These are phyloP conservation scores for Pseudogymnoascus sp. DNA, from an alignment of 2,329 filamentous ascomycete genomes.

Conservation along the genomic window DNA sequence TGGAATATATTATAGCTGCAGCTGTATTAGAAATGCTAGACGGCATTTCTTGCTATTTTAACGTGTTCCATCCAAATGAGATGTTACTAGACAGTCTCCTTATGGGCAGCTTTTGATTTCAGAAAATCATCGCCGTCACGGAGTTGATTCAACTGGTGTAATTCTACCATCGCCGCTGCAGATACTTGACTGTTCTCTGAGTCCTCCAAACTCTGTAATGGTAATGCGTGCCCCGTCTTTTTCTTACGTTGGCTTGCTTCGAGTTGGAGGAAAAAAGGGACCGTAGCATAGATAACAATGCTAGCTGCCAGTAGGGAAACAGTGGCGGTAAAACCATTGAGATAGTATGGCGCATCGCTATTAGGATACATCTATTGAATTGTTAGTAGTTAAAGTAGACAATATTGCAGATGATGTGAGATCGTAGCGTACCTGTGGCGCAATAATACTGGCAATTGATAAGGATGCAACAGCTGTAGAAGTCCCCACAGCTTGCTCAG, in stretches of 20 bases:
- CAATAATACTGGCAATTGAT: neutral
- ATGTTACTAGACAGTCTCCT: neutral
- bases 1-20: neutral
- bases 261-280: conserved; percentile 3
- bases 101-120: neutral
- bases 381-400: neutral
- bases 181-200: conserved; percentile 13
- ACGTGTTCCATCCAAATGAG: neutral
- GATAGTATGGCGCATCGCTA: conserved; percentile 11
- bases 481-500: conserved; percentile 8
- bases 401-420: neutral
- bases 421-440: conserved; percentile 13
- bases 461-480: conserved; percentile 3
- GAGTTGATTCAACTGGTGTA: conserved; percentile 10
- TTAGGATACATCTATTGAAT: conserved; percentile 7
- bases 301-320: conserved; percentile 15
- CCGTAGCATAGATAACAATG: conserved; percentile 12
- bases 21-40: neutral
- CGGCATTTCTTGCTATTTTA: neutral
- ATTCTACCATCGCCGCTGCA: neutral
- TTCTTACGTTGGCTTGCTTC: conserved; percentile 7
- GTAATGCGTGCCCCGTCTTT: conserved; percentile 8
- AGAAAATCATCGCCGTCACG: neutral
- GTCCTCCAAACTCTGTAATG: conserved; percentile 4
- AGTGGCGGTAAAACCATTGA: conserved; percentile 18